Percentiles rank a stretch among this genome's conserved stretches.
Evolutionary conservation across 2,329 filamentous ascomycete species (phyloP).

Genomic region (Xylogone sp.): DNA sequence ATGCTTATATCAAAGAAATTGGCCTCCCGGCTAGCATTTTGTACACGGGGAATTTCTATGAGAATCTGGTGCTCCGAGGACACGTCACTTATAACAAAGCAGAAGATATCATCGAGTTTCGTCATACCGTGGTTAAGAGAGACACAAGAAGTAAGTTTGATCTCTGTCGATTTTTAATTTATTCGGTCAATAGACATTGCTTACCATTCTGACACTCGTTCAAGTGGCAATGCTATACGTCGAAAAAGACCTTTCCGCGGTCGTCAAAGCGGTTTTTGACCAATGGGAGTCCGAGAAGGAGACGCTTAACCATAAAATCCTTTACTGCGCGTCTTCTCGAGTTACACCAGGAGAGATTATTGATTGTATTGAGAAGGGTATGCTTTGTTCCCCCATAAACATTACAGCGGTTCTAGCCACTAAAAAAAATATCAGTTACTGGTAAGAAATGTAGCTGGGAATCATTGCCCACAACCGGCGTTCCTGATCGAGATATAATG

Average conservation of each 20-base stretch:
- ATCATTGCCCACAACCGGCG: slow-evolving; percentile 17
- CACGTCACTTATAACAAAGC: slow-evolving; percentile 5
- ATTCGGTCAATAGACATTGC: not conserved
- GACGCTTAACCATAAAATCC: slow-evolving; percentile 6
- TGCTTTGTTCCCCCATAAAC: not conserved
- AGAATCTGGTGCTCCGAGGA: slow-evolving; percentile 6
- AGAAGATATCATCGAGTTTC: slow-evolving; percentile 4
- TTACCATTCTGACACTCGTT: not conserved
- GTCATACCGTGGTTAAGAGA: slow-evolving; percentile 1
- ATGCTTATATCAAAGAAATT: slow-evolving; percentile 14
- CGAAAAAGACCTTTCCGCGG: slow-evolving; percentile 10
- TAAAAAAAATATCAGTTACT: slow-evolving; percentile 8
- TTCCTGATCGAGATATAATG: slow-evolving; percentile 20
- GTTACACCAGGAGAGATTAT: slow-evolving; percentile 3
- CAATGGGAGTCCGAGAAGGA: slow-evolving; percentile 16
- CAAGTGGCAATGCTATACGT: slow-evolving; percentile 7
- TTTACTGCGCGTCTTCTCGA: slow-evolving; percentile 1
- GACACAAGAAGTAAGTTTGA: slow-evolving; percentile 4
- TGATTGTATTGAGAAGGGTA: slow-evolving; percentile 5
- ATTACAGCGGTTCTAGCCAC: not conserved
- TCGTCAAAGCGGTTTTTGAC: slow-evolving; percentile 16
- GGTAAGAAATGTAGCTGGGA: slow-evolving; percentile 14
- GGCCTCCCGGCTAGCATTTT: slow-evolving; percentile 15
- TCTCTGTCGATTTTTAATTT: too few species aligned
- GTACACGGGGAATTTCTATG: slow-evolving; percentile 16